Percentiles rank a stretch among this genome's conserved stretches.
phyloP scores from a whole-genome alignment of 1,284 basidiomycete genomes.

The Leccinum ponderosum region DNA sequence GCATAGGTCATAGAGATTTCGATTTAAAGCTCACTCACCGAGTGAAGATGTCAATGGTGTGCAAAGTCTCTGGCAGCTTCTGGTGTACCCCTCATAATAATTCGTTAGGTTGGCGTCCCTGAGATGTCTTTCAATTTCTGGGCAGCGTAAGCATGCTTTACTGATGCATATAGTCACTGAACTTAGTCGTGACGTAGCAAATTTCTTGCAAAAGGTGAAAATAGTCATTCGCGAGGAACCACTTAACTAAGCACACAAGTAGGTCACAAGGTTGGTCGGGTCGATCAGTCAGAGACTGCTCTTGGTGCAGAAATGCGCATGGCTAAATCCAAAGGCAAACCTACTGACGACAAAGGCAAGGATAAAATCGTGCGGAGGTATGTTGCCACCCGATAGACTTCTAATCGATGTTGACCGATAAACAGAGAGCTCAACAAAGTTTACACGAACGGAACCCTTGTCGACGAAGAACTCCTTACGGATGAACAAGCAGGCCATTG shows the following conservation, averaged over 20 bases:
- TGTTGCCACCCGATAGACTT: constrained; percentile 6
- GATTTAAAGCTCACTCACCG: constrained; percentile 89
- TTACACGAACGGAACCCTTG: constrained; percentile 95
- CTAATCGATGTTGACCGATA: constrained; percentile 2
- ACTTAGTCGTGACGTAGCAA: constrained; percentile 45
- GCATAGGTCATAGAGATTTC: constrained; percentile 88
- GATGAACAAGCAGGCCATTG: constrained; percentile 97
- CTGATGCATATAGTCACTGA: constrained; percentile 6
- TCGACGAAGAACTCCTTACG: constrained; percentile 86
- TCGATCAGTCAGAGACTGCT: constrained; percentile 96
- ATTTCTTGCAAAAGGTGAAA: constrained; percentile 75
- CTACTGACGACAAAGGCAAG: constrained; percentile 47
- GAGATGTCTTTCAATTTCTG: constrained; percentile 93
- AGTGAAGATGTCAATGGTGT: constrained; percentile 98
- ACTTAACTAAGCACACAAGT: constrained; percentile 11
- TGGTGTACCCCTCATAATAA: constrained; percentile 6
- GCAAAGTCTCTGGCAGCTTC: constrained; percentile 12
- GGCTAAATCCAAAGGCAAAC: constrained; percentile 69
- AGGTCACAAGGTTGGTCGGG: constrained; percentile 96
- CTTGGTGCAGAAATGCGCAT: constrained; percentile 81
- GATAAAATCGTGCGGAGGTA: constrained; percentile 84
- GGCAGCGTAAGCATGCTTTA: constrained; percentile 66
- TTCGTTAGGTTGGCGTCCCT: constrained; percentile 85
- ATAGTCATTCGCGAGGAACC: not conserved
- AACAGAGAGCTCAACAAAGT: constrained; percentile 91